Evolutionary conservation across 192 early-diverging fungal genomes (phyloP), one percentile per base, ranked within the genome.

Genomic region (Gigaspora rosea): DNA sequence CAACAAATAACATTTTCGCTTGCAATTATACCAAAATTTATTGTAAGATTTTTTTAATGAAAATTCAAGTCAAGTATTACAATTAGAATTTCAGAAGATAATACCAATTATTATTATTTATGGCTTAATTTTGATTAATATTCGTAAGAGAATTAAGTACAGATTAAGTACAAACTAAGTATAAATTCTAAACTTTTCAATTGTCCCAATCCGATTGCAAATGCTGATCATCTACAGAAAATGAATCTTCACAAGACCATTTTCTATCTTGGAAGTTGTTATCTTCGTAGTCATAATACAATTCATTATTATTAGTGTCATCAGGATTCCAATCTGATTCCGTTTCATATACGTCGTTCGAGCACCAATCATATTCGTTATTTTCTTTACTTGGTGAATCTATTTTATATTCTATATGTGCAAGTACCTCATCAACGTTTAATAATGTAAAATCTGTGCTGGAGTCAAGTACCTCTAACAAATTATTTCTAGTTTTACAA

Each of bases 371-470:
- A 33, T 57, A 7, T 75, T 83, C 71, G 22, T 71, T 27, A 15
- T 75, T 11, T 32, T 49, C 46, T 20, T 63, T 10, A 6, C 33
- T 41, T 2, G 10, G 9, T 32, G 3, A 2, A 52, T 75, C 59
- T 32, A 75, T 8, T 35, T 32, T 18, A 75, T 75, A 75, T 52
- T 75, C 16, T 46, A 1, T 63, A 50, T 75, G 61, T 49, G 56
- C 73, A 8, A 62, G 36, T 2, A 75, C 35, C 32, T 50, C 22
- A n/a, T 75, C 59, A 6, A 49, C 13, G 32, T 63, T 63, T 27
- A 75, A 4, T 8, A 75, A 63, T 59, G 73, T 63, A 63, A 75
- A 75, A 49, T 75, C 73, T 9, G 57, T 4, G 8, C 58, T 35
- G 15, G 73, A 49, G 3, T 10, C 18, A 13, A 75, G 15, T 35